Conservation (phyloP, 495 filamentous ascomycete species). For the Penicillium ochrochloron region DNA sequence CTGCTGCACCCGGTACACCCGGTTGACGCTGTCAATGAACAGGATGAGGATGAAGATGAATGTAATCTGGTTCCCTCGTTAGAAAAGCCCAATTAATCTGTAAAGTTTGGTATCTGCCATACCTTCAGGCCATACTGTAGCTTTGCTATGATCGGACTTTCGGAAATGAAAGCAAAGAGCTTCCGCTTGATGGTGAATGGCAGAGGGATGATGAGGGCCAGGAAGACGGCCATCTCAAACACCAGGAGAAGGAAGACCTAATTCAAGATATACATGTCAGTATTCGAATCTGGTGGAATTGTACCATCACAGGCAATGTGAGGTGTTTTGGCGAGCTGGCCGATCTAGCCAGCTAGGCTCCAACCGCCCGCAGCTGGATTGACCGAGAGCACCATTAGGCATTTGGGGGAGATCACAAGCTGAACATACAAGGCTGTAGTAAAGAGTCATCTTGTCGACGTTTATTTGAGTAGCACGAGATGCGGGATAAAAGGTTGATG, state of each 20-base stretch:
- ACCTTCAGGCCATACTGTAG: conserved; percentile 82
- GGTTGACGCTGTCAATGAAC: conserved; percentile 98
- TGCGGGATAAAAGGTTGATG: conserved; percentile 20
- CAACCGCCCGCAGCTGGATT: conserved; percentile 17
- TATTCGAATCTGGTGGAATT: not conserved
- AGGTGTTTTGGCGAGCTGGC: conserved; percentile 14
- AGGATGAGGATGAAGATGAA: conserved; percentile 98
- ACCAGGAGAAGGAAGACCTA: conserved; percentile 94
- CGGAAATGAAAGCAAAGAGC: conserved; percentile 91
- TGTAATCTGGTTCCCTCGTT: conserved; percentile 69
- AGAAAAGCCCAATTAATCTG: not conserved
- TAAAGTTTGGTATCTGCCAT: not conserved
- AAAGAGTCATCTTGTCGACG: conserved; percentile 86
- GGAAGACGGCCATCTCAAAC: conserved; percentile 90
- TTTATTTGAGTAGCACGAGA: conserved; percentile 11
- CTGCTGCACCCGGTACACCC: conserved; percentile 93
- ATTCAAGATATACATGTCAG: conserved; percentile 1
- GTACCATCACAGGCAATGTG: not conserved
- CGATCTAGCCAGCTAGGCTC: conserved; percentile 27
- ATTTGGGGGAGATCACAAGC: not conserved
- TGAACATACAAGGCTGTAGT: conserved; percentile 89
- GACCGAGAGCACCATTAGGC: conserved; percentile 3
- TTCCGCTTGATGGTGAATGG: conserved; percentile 85
- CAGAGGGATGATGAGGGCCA: conserved; percentile 88
- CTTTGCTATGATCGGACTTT: conserved; percentile 81